Base-by-base conservation (phyloP, 2,329 filamentous ascomycete genomes). In the Pseudogymnoascus sp. region DNA sequence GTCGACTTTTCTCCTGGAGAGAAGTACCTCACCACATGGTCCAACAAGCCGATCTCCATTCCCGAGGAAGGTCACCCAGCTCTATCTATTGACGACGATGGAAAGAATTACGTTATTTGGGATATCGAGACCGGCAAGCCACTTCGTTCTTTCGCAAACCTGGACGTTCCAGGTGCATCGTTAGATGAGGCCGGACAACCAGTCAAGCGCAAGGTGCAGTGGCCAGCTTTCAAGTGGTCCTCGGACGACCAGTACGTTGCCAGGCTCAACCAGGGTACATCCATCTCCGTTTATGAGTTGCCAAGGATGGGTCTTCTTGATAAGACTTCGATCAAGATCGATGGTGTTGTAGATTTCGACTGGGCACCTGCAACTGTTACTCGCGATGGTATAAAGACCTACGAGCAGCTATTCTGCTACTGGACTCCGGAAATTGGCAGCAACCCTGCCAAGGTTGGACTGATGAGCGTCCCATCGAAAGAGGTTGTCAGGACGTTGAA, bases 161-260 rank as follows among this genome's bases (percentile, higher is more conserved):
- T 96, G 64, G 94, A 99, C 66, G 76, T 89, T 12, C 84, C 89
- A 28, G 82, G 81, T 65, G 79, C 82, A 56, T 76, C 76, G 35
- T 75, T 74, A 57, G 85, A 85, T 60, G 79, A 79, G 35, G 82
- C 85, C 35, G 83, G 83, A 63, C 79, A 83, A 62, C 82, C 83
- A 28, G 77, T 82, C 65, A 95, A 95, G 80, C 90, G 91, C 74
- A 96, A 96, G 82, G 85, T 95, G 68, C 89, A 94, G 71, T 99
- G 94, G 94, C 94, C 94, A 21, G 92, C 92, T 2, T 99, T 99
- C 84, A 99, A 99, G 79, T 99, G 94, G 94, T 97, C 94, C 28
- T 80, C 94, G 2, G 94, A 99, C 71, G 91, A 96, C 76, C 94
- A 95, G 74, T 99, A 96, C 73, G 92, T 97, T 63, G 94, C 94